Evolutionary conservation across 768 basidiomycete species (phyloP).

Genomic region (Naganishia vaughanmartiniae): DNA sequence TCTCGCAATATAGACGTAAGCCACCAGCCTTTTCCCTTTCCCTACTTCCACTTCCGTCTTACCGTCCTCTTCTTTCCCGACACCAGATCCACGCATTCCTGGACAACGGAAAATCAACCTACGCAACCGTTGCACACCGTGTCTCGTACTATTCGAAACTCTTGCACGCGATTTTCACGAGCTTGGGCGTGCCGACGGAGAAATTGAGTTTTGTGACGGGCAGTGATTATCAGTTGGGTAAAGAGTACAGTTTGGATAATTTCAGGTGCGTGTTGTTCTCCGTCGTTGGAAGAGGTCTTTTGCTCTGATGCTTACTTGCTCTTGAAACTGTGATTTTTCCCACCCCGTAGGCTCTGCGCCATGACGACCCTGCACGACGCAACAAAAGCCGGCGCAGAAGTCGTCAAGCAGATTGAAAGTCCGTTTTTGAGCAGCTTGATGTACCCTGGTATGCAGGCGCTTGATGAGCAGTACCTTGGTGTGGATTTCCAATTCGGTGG

Average conservation of each 20-base stretch:
- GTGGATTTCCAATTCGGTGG: conserved; percentile 98
- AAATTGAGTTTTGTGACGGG: conserved; percentile 81
- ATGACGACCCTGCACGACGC: conserved; percentile 92
- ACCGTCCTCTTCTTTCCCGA: conserved; percentile 28
- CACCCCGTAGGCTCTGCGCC: conserved; percentile 62
- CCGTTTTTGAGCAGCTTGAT: conserved; percentile 85
- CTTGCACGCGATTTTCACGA: conserved; percentile 75
- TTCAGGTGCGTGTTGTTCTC: conserved; percentile 67
- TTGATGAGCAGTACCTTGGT: conserved; percentile 94
- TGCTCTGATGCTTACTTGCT: no score
- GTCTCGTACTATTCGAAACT: conserved; percentile 85
- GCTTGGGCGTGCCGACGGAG: conserved; percentile 84
- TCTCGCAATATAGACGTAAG: conserved; percentile 55
- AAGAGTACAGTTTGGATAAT: conserved; percentile 91
- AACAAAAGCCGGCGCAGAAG: conserved; percentile 96
- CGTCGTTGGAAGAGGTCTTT: no score
- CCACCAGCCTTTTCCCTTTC: background rate
- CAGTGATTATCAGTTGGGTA: conserved; percentile 85
- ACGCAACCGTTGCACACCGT: conserved; percentile 82
- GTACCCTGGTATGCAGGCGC: conserved; percentile 93
- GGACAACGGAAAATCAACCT: conserved; percentile 92
- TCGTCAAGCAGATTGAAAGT: conserved; percentile 94
- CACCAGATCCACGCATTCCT: conserved; percentile 81
- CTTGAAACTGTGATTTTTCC: background rate
- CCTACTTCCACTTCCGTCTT: background rate